Base-by-base conservation (phyloP, 2,329 filamentous ascomycete species). In the Mycocentrospora acerina region DNA sequence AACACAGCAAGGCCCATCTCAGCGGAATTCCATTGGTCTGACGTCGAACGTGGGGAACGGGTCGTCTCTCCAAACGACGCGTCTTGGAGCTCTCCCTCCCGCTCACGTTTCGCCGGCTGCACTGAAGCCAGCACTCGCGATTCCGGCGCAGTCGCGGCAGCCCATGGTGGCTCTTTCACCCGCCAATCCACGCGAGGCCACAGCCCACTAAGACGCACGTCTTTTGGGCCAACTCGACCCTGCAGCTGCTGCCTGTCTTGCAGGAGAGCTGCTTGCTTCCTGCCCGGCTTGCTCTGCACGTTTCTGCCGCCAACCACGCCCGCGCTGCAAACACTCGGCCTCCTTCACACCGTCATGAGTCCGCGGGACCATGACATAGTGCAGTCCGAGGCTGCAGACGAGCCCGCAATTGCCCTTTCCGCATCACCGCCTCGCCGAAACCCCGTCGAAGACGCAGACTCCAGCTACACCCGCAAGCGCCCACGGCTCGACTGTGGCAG, bases 61-160 rank as follows among this genome's bases (percentile, higher is more conserved):
- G 31, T 30, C 14, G 41, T 44, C 27, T 44, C 19, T 22, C 25
- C 25, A 27, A 32, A 38, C 22, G 34, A 42, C 46, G 46, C 46
- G 42, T 44, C 24, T n/a, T 28, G 30, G 32, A 53, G 62, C 91
- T 94, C 66, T 94, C 55, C 83, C 95, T 57, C 81, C 87, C 66
- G 82, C 82, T 45, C 88, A 95, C 71, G 83, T 94, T 57, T 86
- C 88, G 57, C 65, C 77, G 55, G 59, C 47, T 69, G 27, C n/a
- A 25, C 38, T 40, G 27, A 32, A 44, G 37, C 12, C 33, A 18
- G 17, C 35, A 18, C 24, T 18, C 25, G 14, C 32, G 22, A 9
- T 35, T 19, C 22, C 32, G 26, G 13, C 22, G 37, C 15, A 26
- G 40, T 42, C 35, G 43, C 40, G 44, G 41, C 44, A 51, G 54